These are phyloP conservation scores for Silene noctiflora DNA, from an alignment of 179 eudicot species.

Conservation along the genomic window DNA sequence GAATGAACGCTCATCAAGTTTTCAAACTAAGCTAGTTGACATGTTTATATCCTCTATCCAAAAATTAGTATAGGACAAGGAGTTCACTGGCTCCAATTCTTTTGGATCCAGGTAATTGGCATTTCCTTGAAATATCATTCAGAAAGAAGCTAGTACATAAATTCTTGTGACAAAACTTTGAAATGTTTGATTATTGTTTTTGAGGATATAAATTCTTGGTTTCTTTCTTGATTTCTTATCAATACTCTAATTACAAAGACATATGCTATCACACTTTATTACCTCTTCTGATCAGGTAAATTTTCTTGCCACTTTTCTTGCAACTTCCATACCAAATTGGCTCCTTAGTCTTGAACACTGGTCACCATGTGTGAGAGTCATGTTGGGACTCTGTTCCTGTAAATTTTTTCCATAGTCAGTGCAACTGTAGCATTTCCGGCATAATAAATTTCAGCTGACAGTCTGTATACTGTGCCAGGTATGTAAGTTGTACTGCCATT, in stretches of 20 bases:
- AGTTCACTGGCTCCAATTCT: background rate
- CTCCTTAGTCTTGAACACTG: slow-evolving; percentile 15
- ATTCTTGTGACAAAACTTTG: background rate
- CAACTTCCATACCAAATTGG: background rate
- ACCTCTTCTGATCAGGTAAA: slow-evolving; percentile 24
- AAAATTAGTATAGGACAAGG: background rate
- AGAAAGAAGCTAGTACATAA: background rate
- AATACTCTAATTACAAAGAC: slow-evolving; percentile 23
- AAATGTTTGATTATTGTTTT: background rate
- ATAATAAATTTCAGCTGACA: background rate
- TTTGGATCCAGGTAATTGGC: background rate
- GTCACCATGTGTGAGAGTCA: background rate
- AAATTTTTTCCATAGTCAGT: slow-evolving; percentile 14
- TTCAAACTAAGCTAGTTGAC: background rate
- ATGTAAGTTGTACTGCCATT: background rate
- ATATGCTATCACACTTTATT: slow-evolving; percentile 13
- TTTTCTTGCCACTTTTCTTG: slow-evolving; percentile 11
- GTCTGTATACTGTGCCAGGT: background rate
- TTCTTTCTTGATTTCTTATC: background rate
- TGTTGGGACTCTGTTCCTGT: slow-evolving; percentile 18
- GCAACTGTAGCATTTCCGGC: background rate
- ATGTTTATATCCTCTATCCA: background rate
- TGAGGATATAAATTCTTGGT: background rate
- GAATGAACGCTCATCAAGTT: background rate
- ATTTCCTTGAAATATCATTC: background rate